Evolutionary conservation across 495 filamentous ascomycete species (phyloP).

Genomic region (Aspergillus indologenus): DNA sequence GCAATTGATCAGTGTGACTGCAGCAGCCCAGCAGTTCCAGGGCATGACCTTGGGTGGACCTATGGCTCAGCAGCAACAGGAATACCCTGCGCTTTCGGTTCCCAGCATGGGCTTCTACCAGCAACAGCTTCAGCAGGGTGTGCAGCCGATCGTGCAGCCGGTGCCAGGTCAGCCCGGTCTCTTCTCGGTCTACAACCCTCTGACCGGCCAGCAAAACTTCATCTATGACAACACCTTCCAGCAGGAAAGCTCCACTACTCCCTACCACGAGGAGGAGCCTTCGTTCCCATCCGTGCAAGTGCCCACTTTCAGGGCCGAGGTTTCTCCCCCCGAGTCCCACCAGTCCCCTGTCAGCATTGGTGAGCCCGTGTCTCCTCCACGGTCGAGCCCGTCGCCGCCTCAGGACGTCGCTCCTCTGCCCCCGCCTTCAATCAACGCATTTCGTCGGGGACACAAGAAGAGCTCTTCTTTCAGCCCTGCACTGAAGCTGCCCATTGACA

Average conservation of each 20-base stretch:
- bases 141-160: constrained; percentile 66
- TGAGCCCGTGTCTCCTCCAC: constrained; percentile 60
- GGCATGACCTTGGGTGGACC: constrained; percentile 56
- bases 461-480: constrained; percentile 70
- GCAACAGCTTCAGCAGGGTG: constrained; percentile 69
- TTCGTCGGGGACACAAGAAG: constrained; percentile 92
- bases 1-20: constrained; percentile 55
- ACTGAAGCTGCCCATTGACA: constrained; percentile 55
- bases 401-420: constrained; percentile 68
- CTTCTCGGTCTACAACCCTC: constrained; percentile 77
- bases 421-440: constrained; percentile 77
- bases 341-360: constrained; percentile 45
- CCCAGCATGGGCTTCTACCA: constrained; percentile 56
- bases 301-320: constrained; percentile 69
- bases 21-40: constrained; percentile 72
- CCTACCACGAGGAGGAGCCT: constrained; percentile 34
- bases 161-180: constrained; percentile 70
- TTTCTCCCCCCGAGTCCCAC: constrained; percentile 66
- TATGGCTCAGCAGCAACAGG: constrained; percentile 42
- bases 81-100: constrained; percentile 29
- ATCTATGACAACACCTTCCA: constrained; percentile 55
- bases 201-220: constrained; percentile 76
- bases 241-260: constrained; percentile 30
- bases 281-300: constrained; percentile 47
- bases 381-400: constrained; percentile 54